phyloP scores from a whole-genome alignment of 768 basidiomycete species.

The Lanmaoa rubissima region DNA sequence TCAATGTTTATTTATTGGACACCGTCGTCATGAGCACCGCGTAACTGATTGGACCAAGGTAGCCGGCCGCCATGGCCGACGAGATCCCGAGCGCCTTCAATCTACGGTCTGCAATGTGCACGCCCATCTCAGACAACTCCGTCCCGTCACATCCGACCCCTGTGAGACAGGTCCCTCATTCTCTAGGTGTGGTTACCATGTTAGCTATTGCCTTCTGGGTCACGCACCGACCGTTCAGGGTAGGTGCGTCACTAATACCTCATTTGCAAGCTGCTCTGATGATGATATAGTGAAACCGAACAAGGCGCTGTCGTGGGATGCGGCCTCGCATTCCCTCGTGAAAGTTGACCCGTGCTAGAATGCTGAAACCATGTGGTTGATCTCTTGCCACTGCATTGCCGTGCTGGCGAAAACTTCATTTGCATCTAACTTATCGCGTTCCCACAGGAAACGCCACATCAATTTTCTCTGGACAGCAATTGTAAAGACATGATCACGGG shows the following conservation, averaged over 20 bases:
- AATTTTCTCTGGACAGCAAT: not conserved
- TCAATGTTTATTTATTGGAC: too few relatives aligned
- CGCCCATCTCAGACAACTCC: too few relatives aligned
- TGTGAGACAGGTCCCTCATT: not conserved
- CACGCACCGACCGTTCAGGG: not conserved
- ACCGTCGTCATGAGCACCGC: not conserved
- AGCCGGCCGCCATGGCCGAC: too few relatives aligned
- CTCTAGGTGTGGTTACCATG: not conserved
- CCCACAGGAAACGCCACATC: not conserved
- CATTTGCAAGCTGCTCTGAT: not conserved
- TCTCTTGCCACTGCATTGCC: not conserved
- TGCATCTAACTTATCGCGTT: not conserved
- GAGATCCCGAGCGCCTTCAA: too few relatives aligned
- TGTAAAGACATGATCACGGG: not conserved
- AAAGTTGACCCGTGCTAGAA: not conserved
- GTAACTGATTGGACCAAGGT: not conserved
- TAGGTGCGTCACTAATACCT: not conserved
- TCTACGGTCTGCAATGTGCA: too few relatives aligned
- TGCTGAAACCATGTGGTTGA: not conserved
- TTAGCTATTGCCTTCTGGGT: not conserved
- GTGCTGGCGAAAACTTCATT: not conserved
- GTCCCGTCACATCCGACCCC: too few relatives aligned
- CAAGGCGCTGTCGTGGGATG: not conserved
- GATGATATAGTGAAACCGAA: not conserved
- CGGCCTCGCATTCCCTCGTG: not conserved